Percentiles rank a stretch among this genome's conserved stretches.
phyloP scores from a whole-genome alignment of 805 yeast genomes.

The Yamadazyma sp. region DNA sequence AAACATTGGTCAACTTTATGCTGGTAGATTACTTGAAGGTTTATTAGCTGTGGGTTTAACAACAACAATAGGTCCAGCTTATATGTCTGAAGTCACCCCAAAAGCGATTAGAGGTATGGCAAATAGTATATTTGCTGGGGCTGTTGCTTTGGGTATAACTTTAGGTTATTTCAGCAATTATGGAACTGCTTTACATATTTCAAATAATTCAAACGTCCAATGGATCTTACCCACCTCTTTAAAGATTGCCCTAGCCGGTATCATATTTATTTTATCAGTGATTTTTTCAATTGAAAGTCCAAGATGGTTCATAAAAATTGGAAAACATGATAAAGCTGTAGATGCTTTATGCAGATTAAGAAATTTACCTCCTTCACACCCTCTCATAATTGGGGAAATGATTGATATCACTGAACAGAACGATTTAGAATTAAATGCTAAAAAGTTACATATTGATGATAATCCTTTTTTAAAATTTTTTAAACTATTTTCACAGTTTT shows the following conservation, averaged over 20 bases:
- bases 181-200: slow-evolving; percentile 18
- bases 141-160: slow-evolving; percentile 53
- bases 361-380: slow-evolving; percentile 42
- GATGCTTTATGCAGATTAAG: slow-evolving; percentile 39
- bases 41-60: slow-evolving; percentile 49
- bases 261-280: slow-evolving; percentile 37
- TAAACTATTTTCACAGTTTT: slow-evolving; percentile 7
- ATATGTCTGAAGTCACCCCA: slow-evolving; percentile 52
- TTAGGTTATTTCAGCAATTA: slow-evolving; percentile 43
- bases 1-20: slow-evolving; percentile 48
- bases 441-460: slow-evolving; percentile 5
- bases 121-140: slow-evolving; percentile 50
- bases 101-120: slow-evolving; percentile 47
- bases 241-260: slow-evolving; percentile 47
- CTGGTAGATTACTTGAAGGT: slow-evolving; percentile 54
- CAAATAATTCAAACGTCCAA: slow-evolving; percentile 25
- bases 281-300: slow-evolving; percentile 46
- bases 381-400: slow-evolving; percentile 46
- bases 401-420: slow-evolving; percentile 47
- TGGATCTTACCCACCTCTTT: slow-evolving; percentile 50
- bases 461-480: slow-evolving; percentile 6
- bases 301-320: slow-evolving; percentile 46
- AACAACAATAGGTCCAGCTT: slow-evolving; percentile 51
- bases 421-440: slow-evolving; percentile 17
- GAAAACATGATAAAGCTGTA: slow-evolving; percentile 35